Evolutionary conservation across 345 rosid species (phyloP).

Genomic region (Erodium maritimum): DNA sequence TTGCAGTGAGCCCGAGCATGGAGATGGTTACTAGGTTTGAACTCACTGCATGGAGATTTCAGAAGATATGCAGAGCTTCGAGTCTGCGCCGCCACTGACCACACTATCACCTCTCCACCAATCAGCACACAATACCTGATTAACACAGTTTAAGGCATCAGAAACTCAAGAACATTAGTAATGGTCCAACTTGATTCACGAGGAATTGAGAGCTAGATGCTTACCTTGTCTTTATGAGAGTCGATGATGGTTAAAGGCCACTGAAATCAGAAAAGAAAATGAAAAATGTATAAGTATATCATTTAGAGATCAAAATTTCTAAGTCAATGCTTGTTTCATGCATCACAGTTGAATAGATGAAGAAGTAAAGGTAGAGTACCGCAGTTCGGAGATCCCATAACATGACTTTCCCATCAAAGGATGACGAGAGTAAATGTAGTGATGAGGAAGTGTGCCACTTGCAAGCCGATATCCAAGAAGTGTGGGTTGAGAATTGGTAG

Average conservation of each 20-base stretch:
- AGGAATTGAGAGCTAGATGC: not conserved
- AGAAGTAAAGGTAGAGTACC: conserved; percentile 30
- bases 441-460: conserved; percentile 81
- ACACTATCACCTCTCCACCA: conserved; percentile 91
- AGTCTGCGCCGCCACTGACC: conserved; percentile 83
- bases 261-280: conserved; percentile 37
- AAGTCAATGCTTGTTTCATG: not conserved
- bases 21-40: conserved; percentile 2
- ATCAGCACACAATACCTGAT: conserved; percentile 78
- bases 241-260: conserved; percentile 82
- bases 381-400: conserved; percentile 99
- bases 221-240: conserved; percentile 78
- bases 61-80: conserved; percentile 62
- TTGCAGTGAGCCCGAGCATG: not conserved
- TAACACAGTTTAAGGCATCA: not conserved
- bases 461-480: conserved; percentile 89
- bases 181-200: not conserved
- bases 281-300: not conserved
- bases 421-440: conserved; percentile 81
- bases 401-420: conserved; percentile 98
- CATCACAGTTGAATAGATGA: not conserved
- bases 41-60: conserved; percentile 48
- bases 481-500: conserved; percentile 71
- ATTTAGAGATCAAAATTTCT: conserved; percentile 5
- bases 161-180: not conserved